These are phyloP conservation scores for Malus hybrid DNA, from an alignment of 331 rosid genomes.

Conservation along the genomic window DNA sequence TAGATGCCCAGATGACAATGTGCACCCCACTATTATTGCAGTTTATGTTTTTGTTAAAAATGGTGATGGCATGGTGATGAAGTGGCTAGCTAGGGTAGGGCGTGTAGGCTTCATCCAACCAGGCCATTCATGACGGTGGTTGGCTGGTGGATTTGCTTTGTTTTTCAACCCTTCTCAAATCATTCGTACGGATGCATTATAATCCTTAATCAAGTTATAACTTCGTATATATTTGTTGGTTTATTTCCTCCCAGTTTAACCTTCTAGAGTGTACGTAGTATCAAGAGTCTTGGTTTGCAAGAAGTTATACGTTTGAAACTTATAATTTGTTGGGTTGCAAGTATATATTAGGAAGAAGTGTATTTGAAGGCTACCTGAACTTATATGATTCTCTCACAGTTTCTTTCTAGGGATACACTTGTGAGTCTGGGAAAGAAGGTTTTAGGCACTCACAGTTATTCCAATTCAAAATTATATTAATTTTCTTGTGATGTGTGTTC, in stretches of 20 bases:
- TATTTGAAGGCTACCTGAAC: not conserved
- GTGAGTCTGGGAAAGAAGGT: not conserved
- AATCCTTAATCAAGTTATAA: not conserved
- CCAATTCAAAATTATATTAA: not conserved
- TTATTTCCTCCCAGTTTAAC: not conserved
- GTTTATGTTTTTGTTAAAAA: not conserved
- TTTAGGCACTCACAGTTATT: not conserved
- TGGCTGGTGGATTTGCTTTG: not conserved
- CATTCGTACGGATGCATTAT: not conserved
- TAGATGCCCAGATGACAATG: constrained; percentile 12
- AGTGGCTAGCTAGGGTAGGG: constrained; percentile 5
- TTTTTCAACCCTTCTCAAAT: not conserved
- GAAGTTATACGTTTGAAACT: not conserved
- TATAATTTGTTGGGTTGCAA: not conserved
- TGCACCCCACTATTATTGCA: constrained; percentile 47
- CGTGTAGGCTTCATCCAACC: not conserved
- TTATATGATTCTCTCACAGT: not conserved
- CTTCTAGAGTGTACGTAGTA: not conserved
- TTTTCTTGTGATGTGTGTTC: not conserved
- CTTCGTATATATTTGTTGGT: not conserved
- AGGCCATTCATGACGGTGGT: not conserved
- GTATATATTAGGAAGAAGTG: not conserved
- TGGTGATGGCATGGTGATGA: constrained; percentile 1
- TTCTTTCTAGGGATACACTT: not conserved
- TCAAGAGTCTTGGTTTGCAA: not conserved